Percentiles rank a stretch among this genome's conserved stretches.
Conservation (phyloP, 768 basidiomycete species). For the Amanita pallidorosea region DNA sequence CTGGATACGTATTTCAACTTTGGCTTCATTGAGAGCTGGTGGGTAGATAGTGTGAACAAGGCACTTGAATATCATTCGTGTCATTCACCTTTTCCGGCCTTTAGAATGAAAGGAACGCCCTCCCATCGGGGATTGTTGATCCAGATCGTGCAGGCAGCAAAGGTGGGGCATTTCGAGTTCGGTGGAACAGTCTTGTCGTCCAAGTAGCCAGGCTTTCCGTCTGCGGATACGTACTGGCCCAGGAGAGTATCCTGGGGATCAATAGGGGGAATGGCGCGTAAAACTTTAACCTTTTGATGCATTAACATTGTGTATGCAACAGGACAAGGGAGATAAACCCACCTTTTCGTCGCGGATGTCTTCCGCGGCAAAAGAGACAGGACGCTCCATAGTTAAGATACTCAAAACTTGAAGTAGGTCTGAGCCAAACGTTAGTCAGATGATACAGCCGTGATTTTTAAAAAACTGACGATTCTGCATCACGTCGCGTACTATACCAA, state of each 20-base stretch:
- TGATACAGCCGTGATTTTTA: background rate
- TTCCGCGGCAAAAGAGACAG: conserved; percentile 93
- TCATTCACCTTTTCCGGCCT: conserved; percentile 87
- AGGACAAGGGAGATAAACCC: conserved; percentile 5
- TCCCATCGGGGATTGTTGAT: conserved; percentile 98
- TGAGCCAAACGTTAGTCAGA: conserved; percentile 18
- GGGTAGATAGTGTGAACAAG: background rate
- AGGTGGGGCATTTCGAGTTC: conserved; percentile 89
- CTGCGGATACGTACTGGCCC: conserved; percentile 84
- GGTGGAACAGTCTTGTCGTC: conserved; percentile 94
- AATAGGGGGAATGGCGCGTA: conserved; percentile 84
- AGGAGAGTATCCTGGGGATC: conserved; percentile 70
- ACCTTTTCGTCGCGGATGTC: conserved; percentile 99
- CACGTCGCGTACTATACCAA: conserved; percentile 97
- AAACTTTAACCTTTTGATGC: conserved; percentile 76
- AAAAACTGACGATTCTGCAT: conserved; percentile 87
- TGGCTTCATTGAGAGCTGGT: conserved; percentile 91
- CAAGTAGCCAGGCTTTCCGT: conserved; percentile 97
- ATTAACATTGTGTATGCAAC: background rate
- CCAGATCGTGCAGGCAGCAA: conserved; percentile 81
- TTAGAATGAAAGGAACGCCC: conserved; percentile 96
- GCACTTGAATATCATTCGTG: background rate
- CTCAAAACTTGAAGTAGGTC: conserved; percentile 93
- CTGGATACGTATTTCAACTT: conserved; percentile 96
- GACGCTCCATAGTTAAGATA: conserved; percentile 94